Evolutionary conservation across 192 early-diverging fungal species (phyloP).

Genomic region (Backusella westeae): DNA sequence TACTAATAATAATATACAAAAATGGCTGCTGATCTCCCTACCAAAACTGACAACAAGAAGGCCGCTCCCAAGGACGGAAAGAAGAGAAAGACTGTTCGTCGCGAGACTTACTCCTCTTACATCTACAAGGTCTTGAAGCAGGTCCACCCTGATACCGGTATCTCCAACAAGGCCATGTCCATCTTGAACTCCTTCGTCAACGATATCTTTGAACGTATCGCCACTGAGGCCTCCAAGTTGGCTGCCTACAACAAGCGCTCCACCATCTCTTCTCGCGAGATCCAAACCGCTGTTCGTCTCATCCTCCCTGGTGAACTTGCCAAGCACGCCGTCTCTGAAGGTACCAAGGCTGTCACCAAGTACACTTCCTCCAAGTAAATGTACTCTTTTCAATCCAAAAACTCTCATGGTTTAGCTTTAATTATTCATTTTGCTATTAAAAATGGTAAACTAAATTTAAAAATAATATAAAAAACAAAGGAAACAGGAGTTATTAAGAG

Average conservation of each 20-base stretch:
- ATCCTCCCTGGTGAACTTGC: slow-evolving; percentile 89
- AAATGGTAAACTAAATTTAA: slow-evolving; percentile 4
- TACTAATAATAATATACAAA: neutral
- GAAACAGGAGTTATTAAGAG: neutral
- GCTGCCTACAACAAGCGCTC: slow-evolving; percentile 94
- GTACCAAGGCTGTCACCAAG: slow-evolving; percentile 98
- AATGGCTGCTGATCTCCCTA: slow-evolving; percentile 48
- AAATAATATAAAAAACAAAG: neutral
- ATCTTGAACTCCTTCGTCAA: slow-evolving; percentile 97
- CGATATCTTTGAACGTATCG: slow-evolving; percentile 97
- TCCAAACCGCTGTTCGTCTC: slow-evolving; percentile 76
- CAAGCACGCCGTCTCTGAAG: slow-evolving; percentile 97
- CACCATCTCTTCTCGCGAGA: slow-evolving; percentile 95
- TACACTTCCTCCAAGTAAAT: slow-evolving; percentile 81
- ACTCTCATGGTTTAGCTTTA: neutral
- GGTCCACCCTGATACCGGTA: slow-evolving; percentile 95
- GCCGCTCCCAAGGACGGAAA: slow-evolving; percentile 57
- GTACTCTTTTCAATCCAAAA: neutral
- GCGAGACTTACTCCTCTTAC: slow-evolving; percentile 92
- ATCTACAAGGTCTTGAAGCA: slow-evolving; percentile 98
- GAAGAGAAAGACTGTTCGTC: slow-evolving; percentile 68
- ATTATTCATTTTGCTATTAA: neutral
- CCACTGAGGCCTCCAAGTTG: slow-evolving; percentile 78
- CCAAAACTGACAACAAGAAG: slow-evolving; percentile 71
- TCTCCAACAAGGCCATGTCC: slow-evolving; percentile 98